A percentile compares a stretch with the other conserved stretches of the same genome.
Conservation (phyloP, 2,329 filamentous ascomycete species). For the Diplodia sapinea region DNA sequence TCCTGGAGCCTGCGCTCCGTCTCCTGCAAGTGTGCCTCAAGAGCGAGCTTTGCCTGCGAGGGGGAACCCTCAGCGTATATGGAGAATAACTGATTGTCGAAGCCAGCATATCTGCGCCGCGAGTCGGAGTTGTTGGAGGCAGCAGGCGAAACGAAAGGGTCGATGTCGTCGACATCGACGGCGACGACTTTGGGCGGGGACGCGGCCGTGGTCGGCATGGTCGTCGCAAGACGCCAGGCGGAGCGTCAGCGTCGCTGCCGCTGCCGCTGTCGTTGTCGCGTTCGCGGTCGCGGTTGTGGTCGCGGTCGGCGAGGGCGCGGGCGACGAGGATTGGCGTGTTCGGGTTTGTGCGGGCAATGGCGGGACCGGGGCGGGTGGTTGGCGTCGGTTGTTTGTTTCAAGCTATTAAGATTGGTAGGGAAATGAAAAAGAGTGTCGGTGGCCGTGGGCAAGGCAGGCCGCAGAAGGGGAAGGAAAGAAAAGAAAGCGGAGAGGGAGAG, state of each 20-base stretch:
- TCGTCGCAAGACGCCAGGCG: conserved; percentile 5
- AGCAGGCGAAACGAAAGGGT: conserved; percentile 53
- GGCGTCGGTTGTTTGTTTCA: conserved; percentile 30
- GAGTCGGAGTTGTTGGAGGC: conserved; percentile 41
- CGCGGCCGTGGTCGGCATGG: conserved; percentile 53
- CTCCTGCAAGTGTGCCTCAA: conserved; percentile 90
- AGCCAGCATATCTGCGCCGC: conserved; percentile 76
- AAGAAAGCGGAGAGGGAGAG: conserved; percentile 5
- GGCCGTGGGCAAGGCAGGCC: conserved; percentile 17
- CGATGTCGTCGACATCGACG: conserved; percentile 47
- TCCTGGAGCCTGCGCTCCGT: conserved; percentile 91
- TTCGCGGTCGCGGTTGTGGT: background rate
- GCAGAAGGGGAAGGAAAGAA: conserved; percentile 15
- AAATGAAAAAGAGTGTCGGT: conserved; percentile 29
- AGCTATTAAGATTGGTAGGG: conserved; percentile 29
- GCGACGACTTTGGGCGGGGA: conserved; percentile 49
- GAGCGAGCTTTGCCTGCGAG: conserved; percentile 81
- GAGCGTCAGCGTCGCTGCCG: conserved; percentile 13
- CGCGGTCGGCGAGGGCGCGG: conserved; percentile 1
- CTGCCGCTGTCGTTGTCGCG: background rate
- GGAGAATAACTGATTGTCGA: conserved; percentile 80
- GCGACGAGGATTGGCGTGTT: conserved; percentile 19
- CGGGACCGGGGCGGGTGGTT: conserved; percentile 18
- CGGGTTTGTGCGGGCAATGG: background rate
- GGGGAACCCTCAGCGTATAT: conserved; percentile 79